Base-by-base conservation (phyloP, 2,329 filamentous ascomycete genomes). In the Microcyclospora pomicola region DNA sequence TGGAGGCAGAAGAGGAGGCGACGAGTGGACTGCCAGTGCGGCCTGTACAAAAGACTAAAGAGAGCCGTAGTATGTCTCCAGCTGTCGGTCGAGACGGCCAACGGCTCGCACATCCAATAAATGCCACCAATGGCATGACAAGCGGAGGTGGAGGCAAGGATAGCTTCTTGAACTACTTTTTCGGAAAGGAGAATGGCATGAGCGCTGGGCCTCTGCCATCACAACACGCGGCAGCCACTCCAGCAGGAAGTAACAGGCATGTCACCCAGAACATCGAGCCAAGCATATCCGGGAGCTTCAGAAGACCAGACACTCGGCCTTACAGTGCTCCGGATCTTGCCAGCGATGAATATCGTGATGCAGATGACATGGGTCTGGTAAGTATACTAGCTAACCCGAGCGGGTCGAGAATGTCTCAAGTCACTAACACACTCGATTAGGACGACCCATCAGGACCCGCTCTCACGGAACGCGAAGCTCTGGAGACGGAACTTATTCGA, bases 91-190 rank as follows among this genome's bases (percentile, higher is more conserved):
- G 71, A 37, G 59, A 58, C 30, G 56, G 66, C 32, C 49, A 54
- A 36, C 42, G 53, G 38, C 36, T 52, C 30, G 44, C 40, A 15
- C 51, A 54, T 35, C 35, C 39, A 9, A 16, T 15, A 2, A 36
- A 14, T 16, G 42, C 43, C 14, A 36, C 47, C 1, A 48, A 48
- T 24, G 49, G 50, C 46, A 66, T 66, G 4, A 28, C 41, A 5
- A 35, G 16, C n/a, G 59, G 72, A 35, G 77, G 78, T 40, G 73
- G 56, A n/a, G 75, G 83, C 31, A 75, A 80, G 44, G 91, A 98
- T 62, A 92, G 86, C 1, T 98, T 98, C 68, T 63, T 98, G 44
- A 96, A 88, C 63, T 98, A 98, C 63, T 98, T 98, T 64, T 98
- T 98, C 54, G 87, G 91, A 51, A 96, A 98, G 58, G 91, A 98